Evolutionary conservation across 805 yeast genomes (phyloP), one percentile per base, ranked within the genome.

Genomic region (Wickerhamiella allomyrinae): DNA sequence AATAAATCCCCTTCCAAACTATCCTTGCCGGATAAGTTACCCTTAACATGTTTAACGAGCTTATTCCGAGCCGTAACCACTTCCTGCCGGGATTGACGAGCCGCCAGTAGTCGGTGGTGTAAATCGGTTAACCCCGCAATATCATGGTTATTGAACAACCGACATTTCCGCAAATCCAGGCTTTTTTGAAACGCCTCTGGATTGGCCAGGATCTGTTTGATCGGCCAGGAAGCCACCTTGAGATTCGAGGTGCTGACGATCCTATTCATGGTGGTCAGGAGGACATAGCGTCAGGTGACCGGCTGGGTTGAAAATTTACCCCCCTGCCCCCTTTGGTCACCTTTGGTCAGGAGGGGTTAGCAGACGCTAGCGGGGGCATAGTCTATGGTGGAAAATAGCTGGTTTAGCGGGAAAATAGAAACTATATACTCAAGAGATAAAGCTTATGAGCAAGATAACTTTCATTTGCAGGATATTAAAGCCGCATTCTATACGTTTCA

Each of bases 81-180:
- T n/a, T 27, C 24, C 41, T 47, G 51, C 13, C 48, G 47, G 23
- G 19, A 17, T 8, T 33, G 40, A 15, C 43, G 43, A 11, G 47
- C 41, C 2, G 25, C 44, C 7, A 13, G 39, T 14, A 60, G 35
- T 6, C 57, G 39, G 8, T 45, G 43, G 9, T 55, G 42, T n/a
- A 50, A 53, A 11, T 41, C 40, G 3, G 49, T 43, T 10, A 66
- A 41, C 11, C 58, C 56, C 3, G 27, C 40, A 19, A 57, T 42
- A 21, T 47, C 39, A 22, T 41, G 39, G 20, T 34, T 40, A 5
- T 42, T 43, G 23, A 47, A 44, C 10, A 55, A 51, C 20, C 37
- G 35, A 25, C 47, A 49, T 9, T 48, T 43, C 9, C 62, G 49
- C 15, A 48, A 39, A 7, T 44, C 46, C 5, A 56, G 46, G 34